Conservation (phyloP, 2,329 filamentous ascomycete species). For the Epichloe glyceriae region DNA sequence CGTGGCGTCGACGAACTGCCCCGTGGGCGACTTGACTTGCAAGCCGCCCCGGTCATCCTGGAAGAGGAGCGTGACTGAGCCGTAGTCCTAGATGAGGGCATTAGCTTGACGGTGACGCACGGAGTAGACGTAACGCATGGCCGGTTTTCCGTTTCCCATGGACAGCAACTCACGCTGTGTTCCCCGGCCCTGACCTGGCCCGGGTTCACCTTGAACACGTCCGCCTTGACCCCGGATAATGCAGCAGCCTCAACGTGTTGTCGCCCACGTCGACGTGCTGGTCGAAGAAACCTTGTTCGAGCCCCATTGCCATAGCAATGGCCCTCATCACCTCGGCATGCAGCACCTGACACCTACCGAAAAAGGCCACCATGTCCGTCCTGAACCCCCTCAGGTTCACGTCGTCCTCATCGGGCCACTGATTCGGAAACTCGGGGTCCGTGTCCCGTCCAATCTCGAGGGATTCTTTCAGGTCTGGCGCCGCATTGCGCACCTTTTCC, state of each 20-base stretch:
- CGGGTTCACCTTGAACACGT: slow-evolving; percentile 52
- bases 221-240: slow-evolving; percentile 58
- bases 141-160: no score
- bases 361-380: slow-evolving; percentile 61
- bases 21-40: slow-evolving; percentile 55
- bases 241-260: slow-evolving; percentile 60
- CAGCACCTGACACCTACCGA: slow-evolving; percentile 57
- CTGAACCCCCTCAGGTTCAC: slow-evolving; percentile 46
- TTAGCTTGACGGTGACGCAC: neutral
- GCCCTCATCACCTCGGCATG: slow-evolving; percentile 73
- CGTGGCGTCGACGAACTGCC: slow-evolving; percentile 68
- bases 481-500: slow-evolving; percentile 40
- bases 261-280: slow-evolving; percentile 55
- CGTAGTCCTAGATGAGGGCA: slow-evolving; percentile 33
- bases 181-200: slow-evolving; percentile 64
- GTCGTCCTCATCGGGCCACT: slow-evolving; percentile 50
- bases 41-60: slow-evolving; percentile 44
- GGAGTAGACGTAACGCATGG: neutral
- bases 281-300: slow-evolving; percentile 65
- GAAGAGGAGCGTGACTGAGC: slow-evolving; percentile 48
- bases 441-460: slow-evolving; percentile 51
- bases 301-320: slow-evolving; percentile 67
- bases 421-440: slow-evolving; percentile 53
- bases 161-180: slow-evolving; percentile 41
- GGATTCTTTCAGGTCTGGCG: slow-evolving; percentile 53